Base-by-base conservation (phyloP, 345 rosid genomes). In the Murraya paniculata region DNA sequence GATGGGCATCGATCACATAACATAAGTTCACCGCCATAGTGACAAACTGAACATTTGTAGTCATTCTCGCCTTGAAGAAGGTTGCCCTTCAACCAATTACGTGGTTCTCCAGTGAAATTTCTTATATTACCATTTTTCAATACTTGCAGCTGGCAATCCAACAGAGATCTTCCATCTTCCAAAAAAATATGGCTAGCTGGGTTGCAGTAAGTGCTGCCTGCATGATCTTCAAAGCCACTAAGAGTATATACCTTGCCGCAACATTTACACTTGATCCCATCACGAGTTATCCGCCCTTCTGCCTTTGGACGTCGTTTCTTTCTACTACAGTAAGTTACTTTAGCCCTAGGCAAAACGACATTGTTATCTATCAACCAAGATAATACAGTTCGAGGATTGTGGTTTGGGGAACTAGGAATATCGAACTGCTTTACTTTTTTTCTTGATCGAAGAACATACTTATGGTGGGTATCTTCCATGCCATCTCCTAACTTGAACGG, bases 1-100 rank as follows among this genome's bases (percentile, higher is more conserved):
- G 99, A 86, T 77, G 97, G 99, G 71, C 99, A 93, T 45, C 78
- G 84, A 73, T 93, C 98, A 74, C 96, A 95, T 67, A 93, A 86
- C 61, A 93, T 77, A 55, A 92, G 84, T 69, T 90, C 87, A 60
- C 99, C 97, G 3, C 98, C 98, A 56, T 88, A 91, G 62, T 87
- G 97, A 86, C 99, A 95, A 70, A 88, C 74, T 7, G 97, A 86
- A 83, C 99, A 93, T 79, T 87, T 45, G 74, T 66, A 14, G 64
- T 93, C 97, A 66, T 93, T 93, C 64, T 85, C 87, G 31, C 83
- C 83, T 70, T 76, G 82, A 71, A 36, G 81, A 71, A 82, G 65
- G 62, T 62, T 83, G 28, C 80, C 69, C 77, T 74, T 81, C 84
- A 84, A 77, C 67, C 67, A 78, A 79, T 64, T 39, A 73, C 58